Base-by-base conservation (phyloP, 257 asterid genomes). In the Linderniella brevidens region DNA sequence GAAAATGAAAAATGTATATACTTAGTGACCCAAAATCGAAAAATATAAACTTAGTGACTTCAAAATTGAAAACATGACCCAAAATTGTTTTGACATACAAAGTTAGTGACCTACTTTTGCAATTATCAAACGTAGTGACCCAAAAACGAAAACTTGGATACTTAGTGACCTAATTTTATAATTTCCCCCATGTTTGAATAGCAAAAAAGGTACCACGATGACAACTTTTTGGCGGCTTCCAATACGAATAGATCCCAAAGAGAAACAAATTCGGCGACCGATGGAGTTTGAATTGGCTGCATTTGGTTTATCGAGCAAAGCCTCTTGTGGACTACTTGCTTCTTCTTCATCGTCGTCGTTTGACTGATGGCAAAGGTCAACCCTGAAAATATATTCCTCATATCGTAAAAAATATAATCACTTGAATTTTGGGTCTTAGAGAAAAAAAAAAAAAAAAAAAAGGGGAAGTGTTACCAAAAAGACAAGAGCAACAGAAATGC, bases 201-300 rank as follows among this genome's bases (percentile, higher is more conserved):
- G 60, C 25, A 13, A 8, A 50, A 40, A 37, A 49, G 43, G 41
- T 74, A 88, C 98, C 93, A 88, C 66, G 67, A 78, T 69, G 66
- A 80, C 98, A 49, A 71, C 63, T 78, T 73, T 88, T 58, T 88
- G 98, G 45, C 92, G 96, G 76, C 94, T 80, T 63, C 98, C 93
- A 36, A 79, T 62, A 54, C 43, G 74, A 49, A 58, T 29, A 11
- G 63, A 68, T 56, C 80, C 64, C 49, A 76, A 65, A 46, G 76
- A 58, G 69, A 75, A 84, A 64, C 93, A 80, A 61, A 65, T 74
- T 51, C 82, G 68, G 47, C 70, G 68, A 54, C 59, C 46, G 44
- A 38, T 69, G 52, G 65, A 48, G 13, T 54, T 64, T 41, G 71
- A 35, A 58, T 56, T 63, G 44, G 74, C 64, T 64, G 59, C 66